Evolutionary conservation across 1,139 yeast genomes (phyloP).

Genomic region (Pichiaceae sp.): DNA sequence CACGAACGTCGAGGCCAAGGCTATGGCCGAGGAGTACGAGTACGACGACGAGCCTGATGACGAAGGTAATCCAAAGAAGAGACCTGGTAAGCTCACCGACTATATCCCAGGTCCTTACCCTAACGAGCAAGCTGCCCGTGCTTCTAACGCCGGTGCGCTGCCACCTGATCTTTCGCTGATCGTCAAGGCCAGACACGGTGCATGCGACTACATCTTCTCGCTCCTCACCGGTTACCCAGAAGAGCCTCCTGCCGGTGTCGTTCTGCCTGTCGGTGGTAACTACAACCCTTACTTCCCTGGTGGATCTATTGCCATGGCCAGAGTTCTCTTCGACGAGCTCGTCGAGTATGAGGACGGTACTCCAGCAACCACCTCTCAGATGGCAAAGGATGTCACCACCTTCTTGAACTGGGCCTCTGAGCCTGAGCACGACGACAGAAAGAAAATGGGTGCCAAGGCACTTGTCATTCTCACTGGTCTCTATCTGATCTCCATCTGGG

Average conservation of each 20-base stretch:
- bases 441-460: constrained; percentile 94
- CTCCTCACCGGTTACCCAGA: constrained; percentile 98
- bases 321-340: constrained; percentile 92
- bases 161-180: constrained; percentile 98
- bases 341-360: constrained; percentile 99
- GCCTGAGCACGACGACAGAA: constrained; percentile 98
- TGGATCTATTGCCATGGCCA: constrained; percentile 98
- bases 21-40: constrained; percentile 92
- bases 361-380: constrained; percentile 96
- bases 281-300: constrained; percentile 99
- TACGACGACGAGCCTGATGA: constrained; percentile 99
- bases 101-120: constrained; percentile 92
- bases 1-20: constrained; percentile 84
- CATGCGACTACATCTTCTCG: constrained; percentile 88
- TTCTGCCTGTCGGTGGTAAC: constrained; percentile 86
- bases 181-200: constrained; percentile 99
- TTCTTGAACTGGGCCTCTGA: constrained; percentile 98
- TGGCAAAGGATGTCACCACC: constrained; percentile 96
- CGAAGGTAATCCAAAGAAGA: constrained; percentile 96
- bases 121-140: constrained; percentile 98
- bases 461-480: constrained; percentile 70
- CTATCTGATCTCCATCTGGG: constrained; percentile 80
- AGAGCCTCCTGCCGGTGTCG: constrained; percentile 97
- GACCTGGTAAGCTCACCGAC: constrained; percentile 97
- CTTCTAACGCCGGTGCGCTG: constrained; percentile 97